Percentiles rank a stretch among this genome's conserved stretches.
Conservation (phyloP, 2,329 filamentous ascomycete genomes). For the Aspergillus fijiensis region DNA sequence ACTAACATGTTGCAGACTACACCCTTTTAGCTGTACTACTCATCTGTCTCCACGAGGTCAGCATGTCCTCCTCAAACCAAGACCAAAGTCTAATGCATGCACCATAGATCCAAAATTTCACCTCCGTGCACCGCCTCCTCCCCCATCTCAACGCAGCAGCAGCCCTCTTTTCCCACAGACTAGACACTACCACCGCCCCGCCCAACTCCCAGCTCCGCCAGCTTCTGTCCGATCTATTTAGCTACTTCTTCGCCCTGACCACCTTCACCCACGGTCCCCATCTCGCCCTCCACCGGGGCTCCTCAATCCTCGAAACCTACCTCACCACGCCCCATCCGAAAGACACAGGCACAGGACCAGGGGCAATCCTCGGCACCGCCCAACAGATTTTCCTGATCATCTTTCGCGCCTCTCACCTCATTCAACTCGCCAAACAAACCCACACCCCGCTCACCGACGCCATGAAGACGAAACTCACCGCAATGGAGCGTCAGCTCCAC, state of each 20-base stretch:
- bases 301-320: conserved; percentile 1
- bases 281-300: not conserved
- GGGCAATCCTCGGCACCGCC: conserved; percentile 4
- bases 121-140: not conserved
- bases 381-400: conserved; percentile 8
- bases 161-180: conserved; percentile 1
- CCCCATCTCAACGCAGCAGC: conserved; percentile 14
- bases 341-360: not conserved
- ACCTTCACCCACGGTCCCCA: conserved; percentile 1
- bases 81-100: not conserved
- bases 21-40: conserved; percentile 7
- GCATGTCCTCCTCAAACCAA: not conserved
- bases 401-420: conserved; percentile 2
- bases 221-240: conserved; percentile 11
- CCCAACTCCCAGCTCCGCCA: not conserved
- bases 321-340: not conserved
- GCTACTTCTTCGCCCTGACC: conserved; percentile 10
- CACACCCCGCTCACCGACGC: not conserved
- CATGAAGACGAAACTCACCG: not conserved
- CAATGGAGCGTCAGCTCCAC: not conserved
- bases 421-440: not conserved
- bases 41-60: conserved; percentile 11
- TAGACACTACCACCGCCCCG: not conserved
- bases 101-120: conserved; percentile 10
- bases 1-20: not conserved